Evolutionary conservation across 164 flowering plant species (phyloP).

Genomic region (Houttuynia cordata): DNA sequence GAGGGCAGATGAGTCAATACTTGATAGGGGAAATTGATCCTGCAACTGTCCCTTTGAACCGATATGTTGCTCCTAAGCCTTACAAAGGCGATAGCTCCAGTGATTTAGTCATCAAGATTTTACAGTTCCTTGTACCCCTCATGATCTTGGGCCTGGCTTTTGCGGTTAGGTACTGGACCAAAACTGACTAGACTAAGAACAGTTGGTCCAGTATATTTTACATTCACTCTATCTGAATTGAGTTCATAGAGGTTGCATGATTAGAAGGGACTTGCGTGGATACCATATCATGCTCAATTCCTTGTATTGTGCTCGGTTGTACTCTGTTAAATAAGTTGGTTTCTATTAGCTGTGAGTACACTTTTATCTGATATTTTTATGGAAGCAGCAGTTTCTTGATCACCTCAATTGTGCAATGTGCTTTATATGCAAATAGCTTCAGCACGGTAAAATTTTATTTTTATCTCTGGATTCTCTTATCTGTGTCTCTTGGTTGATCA

Average conservation of each 20-base stretch:
- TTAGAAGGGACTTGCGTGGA: neutral
- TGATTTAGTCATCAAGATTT: conserved; percentile 54
- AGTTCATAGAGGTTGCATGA: neutral
- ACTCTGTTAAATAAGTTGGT: too few relatives aligned
- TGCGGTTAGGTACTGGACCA: conserved; percentile 57
- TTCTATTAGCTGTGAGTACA: neutral
- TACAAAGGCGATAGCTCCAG: conserved; percentile 47
- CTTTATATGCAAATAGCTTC: too few relatives aligned
- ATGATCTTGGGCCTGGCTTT: conserved; percentile 76
- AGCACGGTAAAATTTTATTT: too few relatives aligned
- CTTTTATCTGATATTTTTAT: too few relatives aligned
- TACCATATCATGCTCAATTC: neutral
- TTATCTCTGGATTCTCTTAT: too few relatives aligned
- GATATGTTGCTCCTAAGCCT: conserved; percentile 29
- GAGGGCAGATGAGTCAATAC: conserved; percentile 66
- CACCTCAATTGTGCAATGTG: too few relatives aligned
- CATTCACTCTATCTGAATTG: neutral
- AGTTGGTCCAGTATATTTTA: neutral
- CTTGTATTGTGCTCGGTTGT: neutral
- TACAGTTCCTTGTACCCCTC: conserved; percentile 78
- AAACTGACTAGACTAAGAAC: conserved; percentile 31
- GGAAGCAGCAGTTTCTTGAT: too few relatives aligned
- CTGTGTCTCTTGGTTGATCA: too few relatives aligned
- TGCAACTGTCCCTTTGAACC: conserved; percentile 48
- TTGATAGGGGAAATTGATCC: conserved; percentile 69